Evolutionary conservation across 192 early-diverging fungal species (phyloP).

Genomic region (Backusella circina): DNA sequence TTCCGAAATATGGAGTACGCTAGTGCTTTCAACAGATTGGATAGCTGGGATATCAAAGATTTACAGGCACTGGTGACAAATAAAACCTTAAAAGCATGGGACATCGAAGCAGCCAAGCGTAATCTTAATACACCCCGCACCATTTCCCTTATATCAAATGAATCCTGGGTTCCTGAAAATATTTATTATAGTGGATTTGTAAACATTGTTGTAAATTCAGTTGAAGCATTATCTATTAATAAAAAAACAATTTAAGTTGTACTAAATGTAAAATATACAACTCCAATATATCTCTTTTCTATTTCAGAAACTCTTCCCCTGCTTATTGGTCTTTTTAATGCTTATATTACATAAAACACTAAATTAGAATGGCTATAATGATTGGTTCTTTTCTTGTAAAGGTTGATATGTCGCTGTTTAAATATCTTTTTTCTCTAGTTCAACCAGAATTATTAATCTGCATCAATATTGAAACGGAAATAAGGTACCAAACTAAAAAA

Average conservation of each 20-base stretch:
- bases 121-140: not conserved
- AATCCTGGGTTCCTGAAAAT: slow-evolving; percentile 2
- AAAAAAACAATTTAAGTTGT: not conserved
- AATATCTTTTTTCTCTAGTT: not conserved
- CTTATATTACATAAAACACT: slow-evolving; percentile 1
- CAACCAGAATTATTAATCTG: not conserved
- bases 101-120: not conserved
- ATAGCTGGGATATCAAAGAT: not conserved
- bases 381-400: not conserved
- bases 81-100: slow-evolving; percentile 7
- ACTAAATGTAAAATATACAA: not conserved
- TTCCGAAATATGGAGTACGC: slow-evolving; percentile 15
- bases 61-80: slow-evolving; percentile 2
- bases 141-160: not conserved
- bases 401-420: not conserved
- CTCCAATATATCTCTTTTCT: not conserved
- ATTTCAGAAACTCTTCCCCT: not conserved
- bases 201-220: not conserved
- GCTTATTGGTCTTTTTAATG: not conserved
- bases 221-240: slow-evolving; percentile 3
- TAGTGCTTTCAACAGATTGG: not conserved
- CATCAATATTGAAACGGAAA: not conserved
- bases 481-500: not conserved
- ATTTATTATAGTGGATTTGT: slow-evolving; percentile 13
- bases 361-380: not conserved